Evolutionary conservation across 2,329 filamentous ascomycete genomes (phyloP).

Genomic region (Talaromyces islandicus): DNA sequence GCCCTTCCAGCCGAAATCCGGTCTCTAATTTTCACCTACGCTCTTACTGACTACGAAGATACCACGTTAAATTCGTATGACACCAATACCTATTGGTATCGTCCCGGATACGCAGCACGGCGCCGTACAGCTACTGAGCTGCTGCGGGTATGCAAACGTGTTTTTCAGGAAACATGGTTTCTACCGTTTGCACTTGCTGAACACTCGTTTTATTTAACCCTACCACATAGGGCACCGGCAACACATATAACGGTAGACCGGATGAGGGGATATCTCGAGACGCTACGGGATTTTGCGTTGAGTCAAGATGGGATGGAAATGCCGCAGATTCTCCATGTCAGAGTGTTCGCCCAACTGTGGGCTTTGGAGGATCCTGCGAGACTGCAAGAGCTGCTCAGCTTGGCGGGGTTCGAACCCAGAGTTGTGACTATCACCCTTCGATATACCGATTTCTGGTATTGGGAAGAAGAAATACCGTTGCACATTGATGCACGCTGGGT

Average conservation of each 20-base stretch:
- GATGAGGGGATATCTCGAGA: conserved; percentile 14
- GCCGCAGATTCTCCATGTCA: conserved; percentile 26
- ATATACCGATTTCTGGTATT: conserved; percentile 47
- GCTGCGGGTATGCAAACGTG: conserved; percentile 38
- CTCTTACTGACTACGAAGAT: conserved; percentile 35
- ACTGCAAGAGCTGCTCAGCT: conserved; percentile 22
- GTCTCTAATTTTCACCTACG: conserved; percentile 40
- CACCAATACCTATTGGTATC: conserved; percentile 30
- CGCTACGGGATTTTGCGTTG: conserved; percentile 15
- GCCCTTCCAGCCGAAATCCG: conserved; percentile 46
- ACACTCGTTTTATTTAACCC: conserved; percentile 36
- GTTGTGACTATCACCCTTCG: conserved; percentile 42
- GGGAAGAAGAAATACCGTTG: conserved; percentile 35
- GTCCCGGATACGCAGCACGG: conserved; percentile 38
- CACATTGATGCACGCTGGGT: conserved; percentile 35
- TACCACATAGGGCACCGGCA: conserved; percentile 24
- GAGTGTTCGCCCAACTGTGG: conserved; percentile 42
- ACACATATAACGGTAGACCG: conserved; percentile 8
- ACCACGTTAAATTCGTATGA: conserved; percentile 17
- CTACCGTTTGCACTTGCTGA: conserved; percentile 36
- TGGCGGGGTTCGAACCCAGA: conserved; percentile 27
- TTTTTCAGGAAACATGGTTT: conserved; percentile 41
- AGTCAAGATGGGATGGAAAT: conserved; percentile 9
- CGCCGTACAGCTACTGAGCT: conserved; percentile 32
- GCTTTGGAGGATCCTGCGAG: conserved; percentile 24